Conservation (phyloP, 192 early-diverging fungal species). For the Entophlyctis luteolus region DNA sequence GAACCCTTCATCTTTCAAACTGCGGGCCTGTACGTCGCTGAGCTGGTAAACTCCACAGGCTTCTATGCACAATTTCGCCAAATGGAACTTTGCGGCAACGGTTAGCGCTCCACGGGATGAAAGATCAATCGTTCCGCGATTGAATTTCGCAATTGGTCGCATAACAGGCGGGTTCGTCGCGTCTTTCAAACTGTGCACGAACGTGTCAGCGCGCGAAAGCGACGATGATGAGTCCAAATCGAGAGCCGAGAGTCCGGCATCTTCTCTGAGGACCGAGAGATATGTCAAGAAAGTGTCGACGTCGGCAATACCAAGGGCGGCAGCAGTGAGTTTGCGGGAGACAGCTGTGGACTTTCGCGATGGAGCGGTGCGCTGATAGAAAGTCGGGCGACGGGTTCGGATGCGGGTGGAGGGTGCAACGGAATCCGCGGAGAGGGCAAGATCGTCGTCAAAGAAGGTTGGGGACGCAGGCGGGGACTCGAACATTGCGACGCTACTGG, state of each 20-base stretch:
- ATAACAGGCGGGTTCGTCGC: not conserved
- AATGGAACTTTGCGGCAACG: not conserved
- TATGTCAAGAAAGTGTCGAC: too few relatives aligned
- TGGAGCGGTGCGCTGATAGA: not conserved
- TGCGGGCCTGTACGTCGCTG: not conserved
- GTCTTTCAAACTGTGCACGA: not conserved
- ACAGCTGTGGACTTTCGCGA: too few relatives aligned
- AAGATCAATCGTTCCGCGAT: not conserved
- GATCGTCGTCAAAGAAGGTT: not conserved
- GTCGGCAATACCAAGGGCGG: too few relatives aligned
- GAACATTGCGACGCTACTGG: not conserved
- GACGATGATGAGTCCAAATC: too few relatives aligned
- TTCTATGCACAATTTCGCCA: constrained; percentile 21
- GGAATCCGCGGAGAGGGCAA: not conserved
- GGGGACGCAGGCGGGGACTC: not conserved
- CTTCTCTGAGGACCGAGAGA: too few relatives aligned
- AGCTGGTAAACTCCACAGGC: not conserved
- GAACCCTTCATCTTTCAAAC: constrained; percentile 64
- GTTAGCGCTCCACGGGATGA: not conserved
- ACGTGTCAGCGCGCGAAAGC: too few relatives aligned
- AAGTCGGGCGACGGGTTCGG: not conserved
- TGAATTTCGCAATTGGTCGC: not conserved
- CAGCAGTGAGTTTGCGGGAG: too few relatives aligned
- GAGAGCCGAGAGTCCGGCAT: too few relatives aligned
- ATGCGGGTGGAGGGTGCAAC: not conserved